Base-by-base conservation (phyloP, 1,139 yeast genomes). In the Saccharomycopsis hybrid region DNA sequence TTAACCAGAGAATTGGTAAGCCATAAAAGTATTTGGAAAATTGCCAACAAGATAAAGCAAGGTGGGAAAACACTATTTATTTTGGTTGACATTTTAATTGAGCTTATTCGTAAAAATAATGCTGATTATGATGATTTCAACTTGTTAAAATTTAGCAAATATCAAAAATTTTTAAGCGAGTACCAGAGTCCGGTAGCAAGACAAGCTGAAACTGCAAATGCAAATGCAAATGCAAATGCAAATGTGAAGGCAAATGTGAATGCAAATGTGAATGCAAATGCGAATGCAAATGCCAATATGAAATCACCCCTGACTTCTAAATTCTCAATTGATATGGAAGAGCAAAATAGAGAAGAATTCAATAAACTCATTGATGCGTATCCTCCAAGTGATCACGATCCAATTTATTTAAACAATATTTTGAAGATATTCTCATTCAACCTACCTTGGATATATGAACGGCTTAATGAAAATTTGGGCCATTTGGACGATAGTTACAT, bases 31-130 rank as follows among this genome's bases (percentile, higher is more conserved):
- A 73, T 82, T 57, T 70, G 74, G 54, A 73, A 73, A 55, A 70
- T 92, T 45, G 86, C 94, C 48, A 66, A 77, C n/a, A 77, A 85
- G 59, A 92, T 92, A 97, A 73, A 90, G 30, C 72, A 80, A 56
- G 97, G 97, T 24, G 96, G 97, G 3, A 83, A 92, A 43, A 94
- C 96, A 3, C 73, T 94, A 60, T 88, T 96, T 35, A 90, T 92
- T 57, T 96, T 97, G 52, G 98, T 92, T 33, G 97, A 97, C 7
- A 89, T 92, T 46, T 82, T 92, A 49, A 92, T 92, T 62, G 98
- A 92, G 65, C 83, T 92, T 53, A 94, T 94, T 57, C 77, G 99
- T 58, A 92, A 92, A 64, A 92, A 92, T 66, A 94, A 92, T 65
- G 88, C 96, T 1, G 98, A 92, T 65, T 92, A 92, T 65, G 98